Evolutionary conservation across 2,329 filamentous ascomycete species (phyloP).

Genomic region (Zymoseptoria brevis): DNA sequence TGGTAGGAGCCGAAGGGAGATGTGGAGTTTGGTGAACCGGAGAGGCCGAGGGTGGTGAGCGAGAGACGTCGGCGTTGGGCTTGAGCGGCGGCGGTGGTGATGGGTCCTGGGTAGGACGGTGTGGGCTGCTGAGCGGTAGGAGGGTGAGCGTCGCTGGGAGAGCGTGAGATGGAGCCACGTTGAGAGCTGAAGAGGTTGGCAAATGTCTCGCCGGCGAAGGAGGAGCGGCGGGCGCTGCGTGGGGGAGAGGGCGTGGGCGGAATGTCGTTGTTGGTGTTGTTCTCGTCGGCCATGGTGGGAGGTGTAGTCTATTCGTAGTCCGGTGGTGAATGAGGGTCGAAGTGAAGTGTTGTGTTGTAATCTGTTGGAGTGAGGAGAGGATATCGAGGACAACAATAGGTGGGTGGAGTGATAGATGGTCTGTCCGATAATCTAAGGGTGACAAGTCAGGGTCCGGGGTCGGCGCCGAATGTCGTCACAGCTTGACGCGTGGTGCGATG

Average conservation of each 20-base stretch:
- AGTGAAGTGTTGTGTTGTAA: not conserved
- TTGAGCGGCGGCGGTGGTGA: constrained; percentile 42
- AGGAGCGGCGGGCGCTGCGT: constrained; percentile 36
- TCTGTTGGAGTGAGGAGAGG: not conserved
- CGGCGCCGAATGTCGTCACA: not conserved
- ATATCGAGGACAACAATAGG: not conserved
- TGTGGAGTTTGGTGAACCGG: constrained; percentile 35
- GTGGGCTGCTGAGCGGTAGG: constrained; percentile 11
- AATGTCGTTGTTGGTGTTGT: constrained; percentile 1
- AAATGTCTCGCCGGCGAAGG: constrained; percentile 42
- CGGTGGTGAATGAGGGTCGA: not conserved
- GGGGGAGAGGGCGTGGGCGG: constrained; percentile 6
- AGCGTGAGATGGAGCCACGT: constrained; percentile 16
- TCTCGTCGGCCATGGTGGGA: constrained; percentile 16
- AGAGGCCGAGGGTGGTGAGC: constrained; percentile 42
- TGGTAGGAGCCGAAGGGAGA: constrained; percentile 38
- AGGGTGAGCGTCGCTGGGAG: constrained; percentile 21
- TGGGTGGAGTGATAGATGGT: not conserved
- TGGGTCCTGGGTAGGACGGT: constrained; percentile 36
- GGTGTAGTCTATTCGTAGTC: not conserved
- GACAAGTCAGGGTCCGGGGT: not conserved
- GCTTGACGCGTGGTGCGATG: not conserved
- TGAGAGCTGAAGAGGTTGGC: constrained; percentile 40
- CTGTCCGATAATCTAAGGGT: not conserved
- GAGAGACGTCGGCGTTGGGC: constrained; percentile 44